Percentiles rank a stretch among this genome's conserved stretches.
These are phyloP conservation scores for Chaetomium sp. DNA, from an alignment of 2,329 filamentous ascomycete species.

Conservation along the genomic window DNA sequence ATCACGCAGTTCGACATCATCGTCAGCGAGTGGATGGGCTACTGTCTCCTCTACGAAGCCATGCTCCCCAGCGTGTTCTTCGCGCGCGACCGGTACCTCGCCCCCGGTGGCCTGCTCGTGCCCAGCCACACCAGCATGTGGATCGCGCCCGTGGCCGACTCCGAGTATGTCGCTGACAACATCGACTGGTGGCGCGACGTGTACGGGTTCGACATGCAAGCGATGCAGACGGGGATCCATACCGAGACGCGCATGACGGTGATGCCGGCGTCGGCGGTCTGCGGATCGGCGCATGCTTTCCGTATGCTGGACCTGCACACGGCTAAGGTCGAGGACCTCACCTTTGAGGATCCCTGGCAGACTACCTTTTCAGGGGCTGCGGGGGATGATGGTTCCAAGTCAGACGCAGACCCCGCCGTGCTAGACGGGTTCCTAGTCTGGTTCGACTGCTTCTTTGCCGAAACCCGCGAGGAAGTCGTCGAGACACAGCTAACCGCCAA, in stretches of 20 bases:
- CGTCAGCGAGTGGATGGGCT: constrained; percentile 97
- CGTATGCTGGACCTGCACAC: constrained; percentile 71
- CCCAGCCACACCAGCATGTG: constrained; percentile 80
- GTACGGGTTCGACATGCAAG: constrained; percentile 90
- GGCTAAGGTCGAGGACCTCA: constrained; percentile 63
- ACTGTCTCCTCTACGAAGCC: constrained; percentile 85
- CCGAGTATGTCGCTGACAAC: constrained; percentile 69
- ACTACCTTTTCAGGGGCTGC: constrained; percentile 55
- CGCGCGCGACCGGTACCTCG: constrained; percentile 80
- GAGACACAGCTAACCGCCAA: constrained; percentile 50
- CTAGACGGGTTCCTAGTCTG: constrained; percentile 87
- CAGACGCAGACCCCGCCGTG: constrained; percentile 14
- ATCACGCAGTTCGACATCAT: constrained; percentile 85
- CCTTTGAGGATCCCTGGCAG: constrained; percentile 64
- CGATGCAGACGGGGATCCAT: constrained; percentile 77
- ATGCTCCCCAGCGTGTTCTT: constrained; percentile 92
- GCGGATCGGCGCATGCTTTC: constrained; percentile 59
- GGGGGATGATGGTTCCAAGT: constrained; percentile 32
- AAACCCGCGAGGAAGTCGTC: constrained; percentile 47
- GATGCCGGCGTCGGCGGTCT: constrained; percentile 55
- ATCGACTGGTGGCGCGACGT: constrained; percentile 85
- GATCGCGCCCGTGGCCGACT: constrained; percentile 72
- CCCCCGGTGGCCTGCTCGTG: constrained; percentile 72
- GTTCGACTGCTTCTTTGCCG: constrained; percentile 91
- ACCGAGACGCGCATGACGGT: constrained; percentile 75